Evolutionary conservation across 1,139 yeast genomes (phyloP).

Genomic region (Geotrichum reessii): DNA sequence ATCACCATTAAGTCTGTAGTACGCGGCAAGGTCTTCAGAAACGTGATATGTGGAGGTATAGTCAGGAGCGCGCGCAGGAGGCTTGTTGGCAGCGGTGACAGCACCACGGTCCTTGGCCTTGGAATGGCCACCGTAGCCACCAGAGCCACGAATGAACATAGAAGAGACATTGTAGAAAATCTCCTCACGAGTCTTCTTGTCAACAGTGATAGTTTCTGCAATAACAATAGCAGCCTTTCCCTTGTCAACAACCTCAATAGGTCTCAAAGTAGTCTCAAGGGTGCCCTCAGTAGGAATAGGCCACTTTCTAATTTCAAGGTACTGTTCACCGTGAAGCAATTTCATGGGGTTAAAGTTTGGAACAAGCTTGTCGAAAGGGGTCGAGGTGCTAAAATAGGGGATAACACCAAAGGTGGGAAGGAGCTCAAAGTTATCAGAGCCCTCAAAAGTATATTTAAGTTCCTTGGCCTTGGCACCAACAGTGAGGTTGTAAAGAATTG

Average conservation of each 20-base stretch:
- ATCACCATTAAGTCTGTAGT: slow-evolving; percentile 90
- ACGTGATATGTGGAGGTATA: slow-evolving; percentile 56
- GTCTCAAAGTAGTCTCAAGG: slow-evolving; percentile 55
- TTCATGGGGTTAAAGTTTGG: slow-evolving; percentile 80
- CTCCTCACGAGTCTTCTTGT: slow-evolving; percentile 61
- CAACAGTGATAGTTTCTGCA: slow-evolving; percentile 67
- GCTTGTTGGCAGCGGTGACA: slow-evolving; percentile 58
- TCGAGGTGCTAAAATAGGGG: slow-evolving; percentile 56
- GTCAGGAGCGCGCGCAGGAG: slow-evolving; percentile 66
- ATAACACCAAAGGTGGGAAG: slow-evolving; percentile 89
- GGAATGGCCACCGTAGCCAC: slow-evolving; percentile 44
- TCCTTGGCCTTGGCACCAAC: slow-evolving; percentile 80
- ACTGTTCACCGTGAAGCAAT: slow-evolving; percentile 94
- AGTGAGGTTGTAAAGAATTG: slow-evolving; percentile 81
- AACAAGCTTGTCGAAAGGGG: slow-evolving; percentile 55
- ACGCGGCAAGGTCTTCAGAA: slow-evolving; percentile 73
- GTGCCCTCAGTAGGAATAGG: slow-evolving; percentile 67
- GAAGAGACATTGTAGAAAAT: slow-evolving; percentile 81
- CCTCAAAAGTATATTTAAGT: slow-evolving; percentile 75
- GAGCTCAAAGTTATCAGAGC: slow-evolving; percentile 73
- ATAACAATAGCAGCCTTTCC: slow-evolving; percentile 82
- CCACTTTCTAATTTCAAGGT: slow-evolving; percentile 68
- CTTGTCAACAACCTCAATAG: slow-evolving; percentile 76
- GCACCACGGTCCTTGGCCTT: slow-evolving; percentile 55
- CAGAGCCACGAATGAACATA: slow-evolving; percentile 78